Base-by-base conservation (phyloP, 352 stramenopile species). In the Phytophthora cajani region DNA sequence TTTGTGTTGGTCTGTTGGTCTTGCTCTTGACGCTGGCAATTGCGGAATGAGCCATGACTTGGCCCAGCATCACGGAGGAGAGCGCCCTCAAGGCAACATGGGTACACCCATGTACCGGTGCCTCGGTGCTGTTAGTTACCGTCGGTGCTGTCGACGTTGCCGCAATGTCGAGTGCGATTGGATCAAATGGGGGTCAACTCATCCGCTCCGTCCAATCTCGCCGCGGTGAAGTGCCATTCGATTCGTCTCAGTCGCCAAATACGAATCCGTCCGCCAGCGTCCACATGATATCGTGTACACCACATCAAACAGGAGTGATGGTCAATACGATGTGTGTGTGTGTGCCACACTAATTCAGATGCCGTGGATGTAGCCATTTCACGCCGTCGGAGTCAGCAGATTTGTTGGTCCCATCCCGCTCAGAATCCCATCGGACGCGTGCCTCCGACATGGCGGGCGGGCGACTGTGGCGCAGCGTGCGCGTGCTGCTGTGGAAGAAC, bases 401-500 rank as follows among this genome's bases (percentile, higher is more conserved):
- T n/a, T n/a, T n/a, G n/a, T 5, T 44, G 6, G 36, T 10, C 58
- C 40, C 44, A 64, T 64, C 42, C 58, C 58, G 58, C 58, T 23
- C 56, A 62, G 38, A 62, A 56, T 64, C 42, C 40, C 16, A 11
- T 33, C 5, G 44, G 36, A 27, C 44, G 42, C 58, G 30, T 50
- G 19, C 19, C 46, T 40, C 19, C 10, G 51, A 64, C 16, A 71
- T 75, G 68, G 16, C 59, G n/a, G 36, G 23, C 21, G 30, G 30
- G 0, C 30, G 36, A 42, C 55, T 74, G 53, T 84, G 78, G 78
- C 60, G 69, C 52, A 77, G 55, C 64, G 67, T 84, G 21, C 58
- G 82, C 69, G 81, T 91, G 60, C 68, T 95, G 65, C 82, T 93
- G 49, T 90, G 84, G 83, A 95, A 93, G 74, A 90, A 92, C 70